Conservation (phyloP, 2,329 filamentous ascomycete species). For the Magnaporthiopsis incrustans region DNA sequence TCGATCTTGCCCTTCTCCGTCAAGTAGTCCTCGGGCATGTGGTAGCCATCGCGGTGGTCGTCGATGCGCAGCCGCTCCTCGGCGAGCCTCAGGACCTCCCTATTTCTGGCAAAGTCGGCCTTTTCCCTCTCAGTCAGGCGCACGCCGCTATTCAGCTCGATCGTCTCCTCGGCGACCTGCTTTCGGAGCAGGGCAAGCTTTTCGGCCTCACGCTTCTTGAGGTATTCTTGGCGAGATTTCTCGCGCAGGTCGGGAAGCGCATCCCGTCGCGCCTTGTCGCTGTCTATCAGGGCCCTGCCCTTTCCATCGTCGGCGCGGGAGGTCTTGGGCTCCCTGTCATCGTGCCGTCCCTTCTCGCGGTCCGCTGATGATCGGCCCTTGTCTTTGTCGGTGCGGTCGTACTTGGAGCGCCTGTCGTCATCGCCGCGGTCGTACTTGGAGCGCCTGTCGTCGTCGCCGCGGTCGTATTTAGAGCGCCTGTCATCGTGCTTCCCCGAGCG, state of each 20-base stretch:
- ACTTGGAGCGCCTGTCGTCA: too few species aligned
- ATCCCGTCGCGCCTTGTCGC: slow-evolving; percentile 57
- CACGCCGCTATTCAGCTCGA: slow-evolving; percentile 69
- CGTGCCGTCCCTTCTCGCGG: slow-evolving; percentile 33
- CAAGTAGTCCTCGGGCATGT: slow-evolving; percentile 90
- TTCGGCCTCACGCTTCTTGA: slow-evolving; percentile 86
- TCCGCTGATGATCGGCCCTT: too few species aligned
- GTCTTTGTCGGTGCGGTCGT: too few species aligned
- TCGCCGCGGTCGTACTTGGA: slow-evolving; percentile 48
- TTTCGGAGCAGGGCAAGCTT: slow-evolving; percentile 77
- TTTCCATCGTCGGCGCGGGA: slow-evolving; percentile 50
- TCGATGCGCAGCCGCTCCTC: slow-evolving; percentile 84
- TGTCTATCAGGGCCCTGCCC: slow-evolving; percentile 55
- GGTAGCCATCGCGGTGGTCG: slow-evolving; percentile 85
- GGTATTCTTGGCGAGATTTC: slow-evolving; percentile 82
- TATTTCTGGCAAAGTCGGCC: slow-evolving; percentile 81
- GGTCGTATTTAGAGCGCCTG: slow-evolving; percentile 56
- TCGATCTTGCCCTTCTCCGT: slow-evolving; percentile 89
- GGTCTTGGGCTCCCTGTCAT: slow-evolving; percentile 63
- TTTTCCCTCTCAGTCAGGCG: slow-evolving; percentile 71
- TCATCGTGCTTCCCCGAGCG: slow-evolving; percentile 65
- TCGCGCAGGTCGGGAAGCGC: slow-evolving; percentile 76
- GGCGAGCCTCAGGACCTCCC: slow-evolving; percentile 71
- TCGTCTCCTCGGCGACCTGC: slow-evolving; percentile 82
- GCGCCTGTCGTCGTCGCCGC: slow-evolving; percentile 48